These are phyloP conservation scores for Comarum palustre DNA, from an alignment of 306 rosid species.

Conservation along the genomic window DNA sequence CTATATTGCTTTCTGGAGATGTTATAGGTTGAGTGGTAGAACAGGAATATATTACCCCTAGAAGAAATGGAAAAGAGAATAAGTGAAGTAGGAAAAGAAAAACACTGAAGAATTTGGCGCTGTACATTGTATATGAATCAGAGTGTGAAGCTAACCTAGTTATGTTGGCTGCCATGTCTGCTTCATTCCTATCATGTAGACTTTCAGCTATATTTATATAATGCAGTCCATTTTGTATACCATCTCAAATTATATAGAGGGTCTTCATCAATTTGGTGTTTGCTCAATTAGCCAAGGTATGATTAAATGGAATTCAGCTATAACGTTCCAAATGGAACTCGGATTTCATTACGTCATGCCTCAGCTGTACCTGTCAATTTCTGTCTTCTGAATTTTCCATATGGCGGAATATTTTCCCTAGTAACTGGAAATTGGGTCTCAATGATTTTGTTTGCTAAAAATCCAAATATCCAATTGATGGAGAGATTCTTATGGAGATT, in stretches of 20 bases:
- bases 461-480: not conserved
- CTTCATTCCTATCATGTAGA: not conserved
- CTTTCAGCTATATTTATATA: not conserved
- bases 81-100: not conserved
- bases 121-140: not conserved
- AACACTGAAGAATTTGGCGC: not conserved
- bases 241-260: not conserved
- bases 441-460: not conserved
- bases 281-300: not conserved
- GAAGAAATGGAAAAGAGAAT: not conserved
- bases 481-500: constrained; percentile 17
- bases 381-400: not conserved
- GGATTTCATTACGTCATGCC: not conserved
- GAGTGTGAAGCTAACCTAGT: not conserved
- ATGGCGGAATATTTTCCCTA: constrained; percentile 6
- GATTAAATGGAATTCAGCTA: not conserved
- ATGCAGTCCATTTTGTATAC: not conserved
- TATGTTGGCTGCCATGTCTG: not conserved
- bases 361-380: not conserved
- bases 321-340: not conserved
- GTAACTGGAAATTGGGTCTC: not conserved
- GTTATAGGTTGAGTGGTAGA: not conserved
- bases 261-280: constrained; percentile 6
- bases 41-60: not conserved
- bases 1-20: not conserved